phyloP scores from a whole-genome alignment of 768 basidiomycete species.

The Kwoniella heveanensis region DNA sequence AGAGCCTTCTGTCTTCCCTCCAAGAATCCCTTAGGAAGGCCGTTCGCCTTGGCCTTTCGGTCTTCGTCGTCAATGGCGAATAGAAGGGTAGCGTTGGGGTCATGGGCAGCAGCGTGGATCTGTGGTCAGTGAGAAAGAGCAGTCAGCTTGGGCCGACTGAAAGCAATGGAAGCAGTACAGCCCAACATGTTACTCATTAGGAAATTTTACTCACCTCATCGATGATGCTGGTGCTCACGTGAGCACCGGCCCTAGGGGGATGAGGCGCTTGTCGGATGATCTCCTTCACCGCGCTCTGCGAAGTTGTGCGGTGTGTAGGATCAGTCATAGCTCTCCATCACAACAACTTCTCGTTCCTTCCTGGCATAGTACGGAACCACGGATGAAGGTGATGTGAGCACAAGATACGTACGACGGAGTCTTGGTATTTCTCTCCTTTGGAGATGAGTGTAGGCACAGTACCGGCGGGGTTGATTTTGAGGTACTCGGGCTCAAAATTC shows the following conservation, averaged over 20 bases:
- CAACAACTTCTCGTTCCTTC: too few relatives aligned
- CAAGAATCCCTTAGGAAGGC: conserved; percentile 42
- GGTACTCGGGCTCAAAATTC: conserved; percentile 50
- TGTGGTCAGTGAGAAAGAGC: too few relatives aligned
- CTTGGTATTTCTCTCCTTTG: conserved; percentile 41
- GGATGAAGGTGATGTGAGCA: not conserved
- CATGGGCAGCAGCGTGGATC: conserved; percentile 45
- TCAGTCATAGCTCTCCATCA: too few relatives aligned
- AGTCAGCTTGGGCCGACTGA: too few relatives aligned
- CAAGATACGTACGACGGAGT: conserved; percentile 38
- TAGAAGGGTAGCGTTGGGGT: conserved; percentile 45
- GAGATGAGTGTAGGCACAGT: conserved; percentile 47
- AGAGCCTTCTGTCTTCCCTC: conserved; percentile 46
- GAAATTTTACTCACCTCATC: conserved; percentile 37
- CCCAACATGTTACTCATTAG: too few relatives aligned
- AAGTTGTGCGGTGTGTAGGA: too few relatives aligned
- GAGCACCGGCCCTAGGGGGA: conserved; percentile 39
- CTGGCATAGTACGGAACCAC: too few relatives aligned
- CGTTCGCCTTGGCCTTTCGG: conserved; percentile 36
- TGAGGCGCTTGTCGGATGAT: conserved; percentile 44
- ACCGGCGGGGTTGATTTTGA: conserved; percentile 46
- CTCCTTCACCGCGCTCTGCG: conserved; percentile 32
- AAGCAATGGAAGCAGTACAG: too few relatives aligned
- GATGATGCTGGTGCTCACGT: conserved; percentile 45
- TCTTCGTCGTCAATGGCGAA: conserved; percentile 41